phyloP scores from a whole-genome alignment of 2,329 filamentous ascomycete species.

The Tolypocladium sp. region DNA sequence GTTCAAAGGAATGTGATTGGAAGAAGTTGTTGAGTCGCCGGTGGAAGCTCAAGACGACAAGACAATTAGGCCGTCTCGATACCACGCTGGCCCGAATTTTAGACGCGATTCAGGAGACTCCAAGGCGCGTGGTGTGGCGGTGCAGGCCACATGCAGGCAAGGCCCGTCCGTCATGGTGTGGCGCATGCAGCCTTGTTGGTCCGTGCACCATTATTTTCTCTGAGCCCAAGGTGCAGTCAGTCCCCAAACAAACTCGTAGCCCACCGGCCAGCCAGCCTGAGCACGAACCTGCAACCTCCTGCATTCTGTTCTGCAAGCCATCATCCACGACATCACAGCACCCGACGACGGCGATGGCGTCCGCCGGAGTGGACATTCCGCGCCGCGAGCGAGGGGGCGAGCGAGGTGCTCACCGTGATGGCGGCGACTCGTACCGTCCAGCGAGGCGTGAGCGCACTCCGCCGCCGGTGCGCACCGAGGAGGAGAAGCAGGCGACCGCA shows the following conservation, averaged over 20 bases:
- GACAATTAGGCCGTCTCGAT: neutral
- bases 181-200: constrained; percentile 3
- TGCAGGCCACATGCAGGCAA: neutral
- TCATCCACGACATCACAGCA: neutral
- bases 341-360: constrained; percentile 31
- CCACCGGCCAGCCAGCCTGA: neutral
- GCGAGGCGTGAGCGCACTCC: constrained; percentile 20
- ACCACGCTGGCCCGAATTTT: constrained; percentile 8
- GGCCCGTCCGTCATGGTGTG: neutral
- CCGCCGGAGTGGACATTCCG: constrained; percentile 32
- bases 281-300: neutral
- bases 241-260: neutral
- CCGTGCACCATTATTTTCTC: constrained; percentile 15
- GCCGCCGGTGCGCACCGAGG: constrained; percentile 49
- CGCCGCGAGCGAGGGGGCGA: constrained; percentile 24
- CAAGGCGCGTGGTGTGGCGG: neutral
- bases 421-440: constrained; percentile 41
- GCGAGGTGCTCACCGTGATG: constrained; percentile 25
- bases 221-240: neutral
- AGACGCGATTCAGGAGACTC: constrained; percentile 2
- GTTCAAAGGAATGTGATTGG: constrained; percentile 3
- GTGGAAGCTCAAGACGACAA: neutral
- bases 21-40: neutral
- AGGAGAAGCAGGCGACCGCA: constrained; percentile 77
- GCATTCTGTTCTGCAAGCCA: neutral